Conservation (phyloP, 2,329 filamentous ascomycete species). For the Venturia pyrina region DNA sequence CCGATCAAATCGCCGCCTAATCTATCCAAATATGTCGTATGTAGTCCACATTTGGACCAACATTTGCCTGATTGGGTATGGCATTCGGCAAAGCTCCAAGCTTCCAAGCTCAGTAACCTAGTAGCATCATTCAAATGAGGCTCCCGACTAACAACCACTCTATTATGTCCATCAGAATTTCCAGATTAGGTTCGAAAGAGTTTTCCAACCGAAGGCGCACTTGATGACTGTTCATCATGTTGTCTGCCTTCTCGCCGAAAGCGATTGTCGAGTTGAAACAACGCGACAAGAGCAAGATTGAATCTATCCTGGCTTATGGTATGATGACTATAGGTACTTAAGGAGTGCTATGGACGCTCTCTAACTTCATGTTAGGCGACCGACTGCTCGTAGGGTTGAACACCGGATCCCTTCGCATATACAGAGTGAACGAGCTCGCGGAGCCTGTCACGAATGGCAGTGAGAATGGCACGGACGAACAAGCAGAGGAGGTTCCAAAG, state of each 20-base stretch:
- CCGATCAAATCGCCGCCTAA: neutral
- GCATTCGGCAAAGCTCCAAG: neutral
- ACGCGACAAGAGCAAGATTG: slow-evolving; percentile 94
- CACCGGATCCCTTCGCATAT: slow-evolving; percentile 79
- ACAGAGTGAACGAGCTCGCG: slow-evolving; percentile 66
- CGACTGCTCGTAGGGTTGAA: slow-evolving; percentile 85
- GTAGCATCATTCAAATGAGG: neutral
- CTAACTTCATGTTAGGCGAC: slow-evolving; percentile 47
- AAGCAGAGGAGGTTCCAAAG: slow-evolving; percentile 21
- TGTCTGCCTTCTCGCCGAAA: slow-evolving; percentile 93
- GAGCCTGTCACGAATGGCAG: slow-evolving; percentile 26
- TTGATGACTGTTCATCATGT: slow-evolving; percentile 49
- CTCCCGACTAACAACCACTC: neutral
- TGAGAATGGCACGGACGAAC: slow-evolving; percentile 22
- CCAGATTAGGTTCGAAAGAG: neutral
- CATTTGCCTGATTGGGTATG: neutral
- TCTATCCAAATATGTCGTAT: neutral
- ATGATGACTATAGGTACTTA: slow-evolving; percentile 22
- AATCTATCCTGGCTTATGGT: slow-evolving; percentile 89
- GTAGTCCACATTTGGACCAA: neutral
- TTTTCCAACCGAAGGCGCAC: neutral
- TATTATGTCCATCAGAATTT: neutral
- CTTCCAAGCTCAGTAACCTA: neutral
- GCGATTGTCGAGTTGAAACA: slow-evolving; percentile 94
- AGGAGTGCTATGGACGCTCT: neutral